Evolutionary conservation across 208 protist species (phyloP).

Genomic region (Herpetomonas tarakana): DNA sequence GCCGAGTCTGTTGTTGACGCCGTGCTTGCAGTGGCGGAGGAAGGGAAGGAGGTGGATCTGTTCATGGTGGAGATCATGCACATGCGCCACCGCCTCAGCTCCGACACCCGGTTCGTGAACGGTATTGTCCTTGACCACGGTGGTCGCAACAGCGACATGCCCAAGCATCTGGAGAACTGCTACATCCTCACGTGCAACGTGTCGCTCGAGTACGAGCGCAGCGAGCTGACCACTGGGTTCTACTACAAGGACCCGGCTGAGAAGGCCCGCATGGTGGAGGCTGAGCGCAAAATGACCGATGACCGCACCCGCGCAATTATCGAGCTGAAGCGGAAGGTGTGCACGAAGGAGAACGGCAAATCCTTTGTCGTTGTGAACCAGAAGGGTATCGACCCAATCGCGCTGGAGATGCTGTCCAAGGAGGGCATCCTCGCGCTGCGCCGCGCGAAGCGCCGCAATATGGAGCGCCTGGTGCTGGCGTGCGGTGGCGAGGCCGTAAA

Average conservation of each 20-base stretch:
- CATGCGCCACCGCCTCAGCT: constrained; percentile 97
- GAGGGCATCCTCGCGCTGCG: constrained; percentile 98
- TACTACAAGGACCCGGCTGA: constrained; percentile 97
- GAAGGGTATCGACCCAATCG: constrained; percentile 99
- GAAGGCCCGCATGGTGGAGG: constrained; percentile 96
- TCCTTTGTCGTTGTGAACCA: constrained; percentile 99
- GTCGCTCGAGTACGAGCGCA: constrained; percentile 99
- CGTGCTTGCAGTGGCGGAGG: constrained; percentile 84
- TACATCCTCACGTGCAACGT: constrained; percentile 99
- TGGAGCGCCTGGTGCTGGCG: constrained; percentile 97
- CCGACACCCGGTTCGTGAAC: constrained; percentile 96
- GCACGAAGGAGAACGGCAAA: constrained; percentile 92
- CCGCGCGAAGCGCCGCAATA: constrained; percentile 99
- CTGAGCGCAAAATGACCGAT: constrained; percentile 97
- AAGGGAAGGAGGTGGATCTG: constrained; percentile 94
- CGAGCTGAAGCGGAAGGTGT: constrained; percentile 98
- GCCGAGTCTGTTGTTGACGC: constrained; percentile 96
- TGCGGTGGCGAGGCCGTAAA: constrained; percentile 99
- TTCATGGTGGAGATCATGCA: constrained; percentile 99
- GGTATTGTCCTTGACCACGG: constrained; percentile 99
- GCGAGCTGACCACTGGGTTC: constrained; percentile 98
- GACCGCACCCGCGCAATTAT: constrained; percentile 98
- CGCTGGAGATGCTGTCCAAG: constrained; percentile 99
- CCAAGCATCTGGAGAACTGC: constrained; percentile 95
- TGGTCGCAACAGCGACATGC: constrained; percentile 98